phyloP scores from a whole-genome alignment of 768 basidiomycete species.

The Lentinula sp. region DNA sequence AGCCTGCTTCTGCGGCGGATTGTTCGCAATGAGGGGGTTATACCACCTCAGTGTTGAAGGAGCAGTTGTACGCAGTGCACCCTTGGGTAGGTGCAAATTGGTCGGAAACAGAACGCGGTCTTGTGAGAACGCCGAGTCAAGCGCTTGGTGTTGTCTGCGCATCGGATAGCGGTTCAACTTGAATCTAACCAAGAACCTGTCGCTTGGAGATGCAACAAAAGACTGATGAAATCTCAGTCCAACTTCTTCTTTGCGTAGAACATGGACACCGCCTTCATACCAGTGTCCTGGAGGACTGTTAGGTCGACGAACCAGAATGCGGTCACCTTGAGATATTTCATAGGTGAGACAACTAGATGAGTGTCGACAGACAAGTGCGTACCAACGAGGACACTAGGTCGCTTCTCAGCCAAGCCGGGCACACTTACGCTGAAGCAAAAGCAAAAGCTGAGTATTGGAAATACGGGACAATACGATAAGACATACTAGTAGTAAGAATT shows the following conservation, averaged over 20 bases:
- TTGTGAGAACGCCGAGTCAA: constrained; percentile 37
- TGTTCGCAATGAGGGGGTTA: constrained; percentile 39
- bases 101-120: constrained; percentile 47
- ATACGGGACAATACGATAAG: neutral
- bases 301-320: constrained; percentile 42
- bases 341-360: neutral
- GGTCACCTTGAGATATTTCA: constrained; percentile 35
- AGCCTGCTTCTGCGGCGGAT: constrained; percentile 42
- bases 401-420: constrained; percentile 51
- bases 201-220: constrained; percentile 31
- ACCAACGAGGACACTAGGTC: constrained; percentile 53
- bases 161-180: constrained; percentile 50
- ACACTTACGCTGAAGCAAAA: constrained; percentile 29
- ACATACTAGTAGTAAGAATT: constrained; percentile 34
- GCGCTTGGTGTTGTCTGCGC: constrained; percentile 54
- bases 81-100: constrained; percentile 17
- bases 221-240: constrained; percentile 40
- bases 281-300: constrained; percentile 36
- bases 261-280: constrained; percentile 56
- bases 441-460: neutral
- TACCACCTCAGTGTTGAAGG: constrained; percentile 17
- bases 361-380: constrained; percentile 12
- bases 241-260: constrained; percentile 42
- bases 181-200: constrained; percentile 47
- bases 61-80: constrained; percentile 9